Evolutionary conservation across 2,329 filamentous ascomycete genomes (phyloP).

Genomic region (Iodosphaeria phyllophila): DNA sequence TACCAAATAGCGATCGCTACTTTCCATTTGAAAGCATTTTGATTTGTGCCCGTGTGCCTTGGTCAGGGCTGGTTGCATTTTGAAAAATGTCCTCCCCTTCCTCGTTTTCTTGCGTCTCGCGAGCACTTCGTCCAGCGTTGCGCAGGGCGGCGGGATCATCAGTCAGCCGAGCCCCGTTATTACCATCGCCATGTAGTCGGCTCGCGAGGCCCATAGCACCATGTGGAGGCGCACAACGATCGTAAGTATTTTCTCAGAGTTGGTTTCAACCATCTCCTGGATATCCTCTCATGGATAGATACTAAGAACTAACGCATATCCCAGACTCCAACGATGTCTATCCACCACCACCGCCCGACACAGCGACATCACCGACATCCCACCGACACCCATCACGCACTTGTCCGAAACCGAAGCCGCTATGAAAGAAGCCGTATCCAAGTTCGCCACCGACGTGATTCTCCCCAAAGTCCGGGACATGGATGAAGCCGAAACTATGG

Average conservation of each 20-base stretch:
- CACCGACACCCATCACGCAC: constrained; percentile 83
- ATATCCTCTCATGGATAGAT: constrained; percentile 2
- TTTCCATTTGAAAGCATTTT: not conserved
- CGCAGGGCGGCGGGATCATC: too few species aligned
- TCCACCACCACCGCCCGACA: constrained; percentile 39
- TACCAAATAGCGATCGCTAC: too few species aligned
- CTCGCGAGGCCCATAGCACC: constrained; percentile 8
- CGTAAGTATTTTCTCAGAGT: constrained; percentile 9
- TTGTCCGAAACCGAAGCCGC: constrained; percentile 76
- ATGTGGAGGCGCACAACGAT: constrained; percentile 11
- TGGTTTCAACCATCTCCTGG: not conserved
- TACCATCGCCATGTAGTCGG: constrained; percentile 10
- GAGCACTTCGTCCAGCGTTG: constrained; percentile 31
- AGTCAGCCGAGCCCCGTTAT: constrained; percentile 20
- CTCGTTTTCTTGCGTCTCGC: constrained; percentile 26
- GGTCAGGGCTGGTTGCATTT: not conserved
- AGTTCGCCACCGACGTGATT: constrained; percentile 79
- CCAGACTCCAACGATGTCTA: constrained; percentile 32
- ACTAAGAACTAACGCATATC: constrained; percentile 2
- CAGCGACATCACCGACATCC: constrained; percentile 55
- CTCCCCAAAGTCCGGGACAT: constrained; percentile 87
- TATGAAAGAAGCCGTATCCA: constrained; percentile 78
- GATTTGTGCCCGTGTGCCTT: not conserved
- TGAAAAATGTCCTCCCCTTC: not conserved
- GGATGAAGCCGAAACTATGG: constrained; percentile 95